Percentiles rank a stretch among this genome's conserved stretches.
Conservation (phyloP, 169 alveolate species). For the Amoebophrya sp. region DNA sequence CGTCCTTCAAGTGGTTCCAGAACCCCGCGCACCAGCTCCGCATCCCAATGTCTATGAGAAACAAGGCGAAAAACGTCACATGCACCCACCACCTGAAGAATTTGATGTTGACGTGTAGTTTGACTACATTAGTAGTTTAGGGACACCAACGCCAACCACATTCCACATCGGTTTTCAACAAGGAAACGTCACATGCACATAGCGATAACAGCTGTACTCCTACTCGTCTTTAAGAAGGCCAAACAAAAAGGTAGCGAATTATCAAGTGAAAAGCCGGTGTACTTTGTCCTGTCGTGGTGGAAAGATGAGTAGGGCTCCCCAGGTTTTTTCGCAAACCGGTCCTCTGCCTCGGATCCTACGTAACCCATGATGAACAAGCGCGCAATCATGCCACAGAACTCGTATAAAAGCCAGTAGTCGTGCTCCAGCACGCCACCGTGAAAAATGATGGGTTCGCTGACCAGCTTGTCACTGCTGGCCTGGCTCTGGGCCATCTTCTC, state of each 20-base stretch:
- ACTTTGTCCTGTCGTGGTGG: background rate
- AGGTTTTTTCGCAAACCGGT: background rate
- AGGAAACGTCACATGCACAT: no score
- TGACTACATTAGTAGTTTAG: background rate
- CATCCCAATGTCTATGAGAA: background rate
- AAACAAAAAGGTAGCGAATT: background rate
- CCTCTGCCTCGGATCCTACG: background rate
- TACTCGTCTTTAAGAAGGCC: no score
- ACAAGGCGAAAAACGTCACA: background rate
- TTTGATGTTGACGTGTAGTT: background rate
- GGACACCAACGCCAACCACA: no score
- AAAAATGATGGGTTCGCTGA: background rate
- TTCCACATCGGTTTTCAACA: no score
- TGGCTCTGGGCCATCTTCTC: background rate
- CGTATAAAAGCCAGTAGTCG: background rate
- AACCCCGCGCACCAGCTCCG: background rate
- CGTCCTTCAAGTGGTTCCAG: background rate
- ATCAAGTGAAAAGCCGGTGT: background rate
- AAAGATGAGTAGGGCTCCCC: background rate
- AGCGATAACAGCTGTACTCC: no score
- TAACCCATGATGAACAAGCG: background rate
- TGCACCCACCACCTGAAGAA: background rate
- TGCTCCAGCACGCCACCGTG: background rate
- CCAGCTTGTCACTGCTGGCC: background rate
- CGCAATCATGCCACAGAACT: background rate